These are phyloP conservation scores for Biscogniauxia mediterranea DNA, from an alignment of 2,329 filamentous ascomycete species.

Conservation along the genomic window DNA sequence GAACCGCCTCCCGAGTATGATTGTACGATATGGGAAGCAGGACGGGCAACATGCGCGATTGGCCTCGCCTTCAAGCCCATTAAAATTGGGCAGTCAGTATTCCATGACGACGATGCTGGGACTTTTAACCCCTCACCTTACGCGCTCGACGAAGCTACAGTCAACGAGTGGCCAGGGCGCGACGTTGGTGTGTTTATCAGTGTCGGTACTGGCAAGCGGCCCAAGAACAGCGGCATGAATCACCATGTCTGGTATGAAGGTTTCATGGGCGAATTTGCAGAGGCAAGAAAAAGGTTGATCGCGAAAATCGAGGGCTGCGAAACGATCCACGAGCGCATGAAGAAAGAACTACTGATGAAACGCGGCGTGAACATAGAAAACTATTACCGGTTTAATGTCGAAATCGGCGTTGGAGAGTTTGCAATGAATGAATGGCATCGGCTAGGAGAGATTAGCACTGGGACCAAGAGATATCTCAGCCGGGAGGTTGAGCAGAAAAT, in stretches of 20 bases:
- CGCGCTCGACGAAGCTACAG: conserved; percentile 82
- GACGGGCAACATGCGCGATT: conserved; percentile 88
- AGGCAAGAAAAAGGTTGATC: conserved; percentile 81
- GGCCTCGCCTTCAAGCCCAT: conserved; percentile 95
- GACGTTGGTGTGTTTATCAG: conserved; percentile 92
- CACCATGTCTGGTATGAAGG: conserved; percentile 88
- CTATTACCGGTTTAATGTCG: conserved; percentile 96
- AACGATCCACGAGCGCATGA: conserved; percentile 82
- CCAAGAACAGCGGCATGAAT: conserved; percentile 63
- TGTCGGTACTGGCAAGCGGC: conserved; percentile 87
- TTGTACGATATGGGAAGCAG: conserved; percentile 96
- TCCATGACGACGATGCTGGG: conserved; percentile 88
- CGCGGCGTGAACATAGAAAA: conserved; percentile 82
- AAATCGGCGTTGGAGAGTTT: conserved; percentile 93
- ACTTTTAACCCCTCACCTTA: conserved; percentile 88
- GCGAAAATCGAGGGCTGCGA: conserved; percentile 95
- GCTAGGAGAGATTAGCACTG: conserved; percentile 91
- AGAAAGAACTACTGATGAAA: conserved; percentile 71
- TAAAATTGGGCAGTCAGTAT: conserved; percentile 86
- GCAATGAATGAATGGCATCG: conserved; percentile 98
- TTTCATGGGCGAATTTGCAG: conserved; percentile 88
- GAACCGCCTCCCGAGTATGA: conserved; percentile 89
- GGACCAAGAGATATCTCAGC: conserved; percentile 79
- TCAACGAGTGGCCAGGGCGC: conserved; percentile 93
- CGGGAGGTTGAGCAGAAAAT: conserved; percentile 72